Conservation (phyloP, 176 grass and related monocot species). For the Calamus simplicifolius region DNA sequence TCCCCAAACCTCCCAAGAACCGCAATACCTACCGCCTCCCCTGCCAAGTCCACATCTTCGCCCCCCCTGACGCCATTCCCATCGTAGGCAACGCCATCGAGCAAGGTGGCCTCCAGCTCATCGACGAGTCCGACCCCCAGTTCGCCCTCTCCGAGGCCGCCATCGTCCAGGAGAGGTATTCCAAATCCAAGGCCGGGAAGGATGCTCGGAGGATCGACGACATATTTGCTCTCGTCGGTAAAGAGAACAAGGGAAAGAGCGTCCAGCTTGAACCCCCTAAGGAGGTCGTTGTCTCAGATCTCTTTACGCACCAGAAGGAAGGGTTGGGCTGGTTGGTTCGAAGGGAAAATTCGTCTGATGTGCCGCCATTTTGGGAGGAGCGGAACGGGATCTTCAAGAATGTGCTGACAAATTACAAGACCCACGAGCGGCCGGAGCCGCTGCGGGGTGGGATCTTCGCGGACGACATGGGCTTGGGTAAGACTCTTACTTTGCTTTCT, state of each 20-base stretch:
- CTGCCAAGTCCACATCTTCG: constrained; percentile 77
- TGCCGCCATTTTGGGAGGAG: constrained; percentile 78
- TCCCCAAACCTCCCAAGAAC: constrained; percentile 33
- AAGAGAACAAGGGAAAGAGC: constrained; percentile 12
- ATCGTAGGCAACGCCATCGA: constrained; percentile 22
- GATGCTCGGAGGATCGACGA: constrained; percentile 34
- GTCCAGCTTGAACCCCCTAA: constrained; percentile 48
- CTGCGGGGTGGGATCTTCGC: constrained; percentile 82
- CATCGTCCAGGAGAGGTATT: constrained; percentile 30
- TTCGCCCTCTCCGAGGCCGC: constrained; percentile 65
- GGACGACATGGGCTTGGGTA: constrained; percentile 94
- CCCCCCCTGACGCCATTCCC: constrained; percentile 26
- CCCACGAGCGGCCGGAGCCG: constrained; percentile 33
- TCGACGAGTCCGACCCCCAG: constrained; percentile 39
- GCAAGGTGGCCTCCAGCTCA: constrained; percentile 32
- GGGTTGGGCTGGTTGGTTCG: constrained; percentile 68
- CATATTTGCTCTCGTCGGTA: constrained; percentile 37
- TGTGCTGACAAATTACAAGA: constrained; percentile 42
- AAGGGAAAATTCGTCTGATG: constrained; percentile 63
- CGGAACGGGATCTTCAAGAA: constrained; percentile 41
- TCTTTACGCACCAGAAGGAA: constrained; percentile 77
- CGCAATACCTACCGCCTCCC: constrained; percentile 26
- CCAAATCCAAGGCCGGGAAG: constrained; percentile 21
- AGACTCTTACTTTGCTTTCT: constrained; percentile 76
- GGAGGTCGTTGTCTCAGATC: constrained; percentile 46